Evolutionary conservation across 2,329 filamentous ascomycete genomes (phyloP).

Genomic region (Paecilomyces dactylethromorphus): DNA sequence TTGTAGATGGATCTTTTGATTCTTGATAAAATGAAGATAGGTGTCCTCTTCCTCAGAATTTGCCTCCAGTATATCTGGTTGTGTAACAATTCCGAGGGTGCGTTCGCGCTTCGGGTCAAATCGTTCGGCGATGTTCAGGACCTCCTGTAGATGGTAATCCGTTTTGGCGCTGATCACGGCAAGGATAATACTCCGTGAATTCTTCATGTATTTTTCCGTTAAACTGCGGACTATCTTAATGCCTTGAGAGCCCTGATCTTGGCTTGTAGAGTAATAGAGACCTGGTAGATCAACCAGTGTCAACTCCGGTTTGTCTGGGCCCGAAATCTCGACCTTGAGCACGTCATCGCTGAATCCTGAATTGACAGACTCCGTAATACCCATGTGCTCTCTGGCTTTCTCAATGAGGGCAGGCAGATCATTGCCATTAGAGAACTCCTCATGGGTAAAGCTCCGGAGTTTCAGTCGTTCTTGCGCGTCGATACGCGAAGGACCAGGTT

Average conservation of each 20-base stretch:
- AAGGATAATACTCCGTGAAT: constrained; percentile 53
- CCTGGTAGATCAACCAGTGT: background rate
- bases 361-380: constrained; percentile 25
- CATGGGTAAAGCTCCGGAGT: constrained; percentile 2
- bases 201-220: constrained; percentile 48
- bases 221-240: background rate
- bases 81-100: background rate
- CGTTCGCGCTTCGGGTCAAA: background rate
- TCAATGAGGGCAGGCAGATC: constrained; percentile 45
- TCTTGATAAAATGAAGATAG: background rate
- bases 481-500: constrained; percentile 18
- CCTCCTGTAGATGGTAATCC: constrained; percentile 52
- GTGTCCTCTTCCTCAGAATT: background rate
- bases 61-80: background rate
- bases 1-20: background rate
- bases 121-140: constrained; percentile 43
- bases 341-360: background rate
- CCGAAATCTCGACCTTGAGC: background rate
- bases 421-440: constrained; percentile 10
- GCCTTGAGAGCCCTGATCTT: background rate
- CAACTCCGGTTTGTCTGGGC: background rate
- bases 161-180: constrained; percentile 47
- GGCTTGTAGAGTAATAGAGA: background rate
- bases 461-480: constrained; percentile 1
- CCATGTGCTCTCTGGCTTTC: constrained; percentile 48